phyloP scores from a whole-genome alignment of 768 basidiomycete genomes.

The Lepiota venenata region DNA sequence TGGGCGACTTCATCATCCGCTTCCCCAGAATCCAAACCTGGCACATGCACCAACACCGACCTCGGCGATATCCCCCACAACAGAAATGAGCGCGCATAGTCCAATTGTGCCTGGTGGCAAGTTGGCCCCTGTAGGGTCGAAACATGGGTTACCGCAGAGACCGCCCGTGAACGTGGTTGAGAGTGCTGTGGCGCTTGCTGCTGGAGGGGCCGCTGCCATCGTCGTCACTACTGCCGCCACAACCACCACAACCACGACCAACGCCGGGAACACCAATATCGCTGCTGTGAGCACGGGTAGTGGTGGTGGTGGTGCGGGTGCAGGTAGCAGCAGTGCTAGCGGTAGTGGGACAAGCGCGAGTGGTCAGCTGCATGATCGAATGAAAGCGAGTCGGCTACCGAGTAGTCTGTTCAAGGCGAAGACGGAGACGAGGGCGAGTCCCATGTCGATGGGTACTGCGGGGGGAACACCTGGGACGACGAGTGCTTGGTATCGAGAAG shows the following conservation, averaged over 20 bases:
- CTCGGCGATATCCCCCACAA: neutral
- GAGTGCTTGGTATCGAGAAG: neutral
- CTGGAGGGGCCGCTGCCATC: neutral
- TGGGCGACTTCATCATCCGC: slow-evolving; percentile 13
- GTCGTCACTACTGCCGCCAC: too few species aligned
- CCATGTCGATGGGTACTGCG: slow-evolving; percentile 16
- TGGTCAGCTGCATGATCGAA: neutral
- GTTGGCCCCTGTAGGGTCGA: neutral
- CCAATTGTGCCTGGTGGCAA: neutral
- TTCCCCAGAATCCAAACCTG: slow-evolving; percentile 16
- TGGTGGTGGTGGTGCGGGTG: too few species aligned
- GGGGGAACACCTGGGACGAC: neutral
- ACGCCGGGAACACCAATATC: neutral
- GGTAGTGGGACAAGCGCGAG: too few species aligned
- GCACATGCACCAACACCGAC: neutral
- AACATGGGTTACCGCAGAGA: neutral
- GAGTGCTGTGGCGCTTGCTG: neutral
- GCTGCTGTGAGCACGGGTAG: too few species aligned
- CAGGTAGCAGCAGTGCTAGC: too few species aligned
- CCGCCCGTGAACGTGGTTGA: neutral
- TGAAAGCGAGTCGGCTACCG: slow-evolving; percentile 18
- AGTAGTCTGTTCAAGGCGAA: slow-evolving; percentile 15
- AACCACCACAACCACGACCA: too few species aligned
- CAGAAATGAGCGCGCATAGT: neutral
- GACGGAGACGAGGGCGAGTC: slow-evolving; percentile 13